Base-by-base conservation (phyloP, 441 rosid genomes). In the Mallotus japonicus region DNA sequence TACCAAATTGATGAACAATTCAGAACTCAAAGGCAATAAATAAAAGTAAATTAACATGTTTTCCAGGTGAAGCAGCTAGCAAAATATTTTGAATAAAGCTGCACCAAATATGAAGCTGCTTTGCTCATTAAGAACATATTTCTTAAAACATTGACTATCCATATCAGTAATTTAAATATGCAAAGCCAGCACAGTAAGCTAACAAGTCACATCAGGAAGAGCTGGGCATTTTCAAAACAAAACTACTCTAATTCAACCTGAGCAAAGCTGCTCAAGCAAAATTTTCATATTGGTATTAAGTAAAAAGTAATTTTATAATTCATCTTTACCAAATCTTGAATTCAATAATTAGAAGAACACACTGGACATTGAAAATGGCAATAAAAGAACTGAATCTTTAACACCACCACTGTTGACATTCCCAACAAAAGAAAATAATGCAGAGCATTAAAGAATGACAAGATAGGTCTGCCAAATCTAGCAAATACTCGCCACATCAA, bases 281-380 rank as follows among this genome's bases (percentile, higher is more conserved):
- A 69, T 22, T 14, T 69, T 69, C 13, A 56, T 55, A 40, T 69
- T 42, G 15, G 50, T 7, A 42, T 6, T 34, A 70, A 70, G 56
- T 2, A 6, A 44, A 6, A 4, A 42, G 73, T 6, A 11, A 40
- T 4, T 19, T 42, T 11, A n/a, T 24, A 59, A 59, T 46, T 70
- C 37, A 10, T 58, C 9, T 14, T 42, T 34, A 16, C 22, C 17
- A 70, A 69, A 22, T 20, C 65, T 58, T 58, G 20, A 24, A 34
- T 14, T 6, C 24, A 37, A 13, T 32, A 58, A 44, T 8, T 8
- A 69, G 46, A 65, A 65, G 67, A 46, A n/a, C 40, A 47, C 2
- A 65, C 6, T 28, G 28, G 42, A 12, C 40, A 13, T 20, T 20
- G 12, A 59, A 60, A 71, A 8, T 47, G 47, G 11, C 16, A 19